These are phyloP conservation scores for Neonectria coccinea DNA, from an alignment of 2,329 filamentous ascomycete species.

Conservation along the genomic window DNA sequence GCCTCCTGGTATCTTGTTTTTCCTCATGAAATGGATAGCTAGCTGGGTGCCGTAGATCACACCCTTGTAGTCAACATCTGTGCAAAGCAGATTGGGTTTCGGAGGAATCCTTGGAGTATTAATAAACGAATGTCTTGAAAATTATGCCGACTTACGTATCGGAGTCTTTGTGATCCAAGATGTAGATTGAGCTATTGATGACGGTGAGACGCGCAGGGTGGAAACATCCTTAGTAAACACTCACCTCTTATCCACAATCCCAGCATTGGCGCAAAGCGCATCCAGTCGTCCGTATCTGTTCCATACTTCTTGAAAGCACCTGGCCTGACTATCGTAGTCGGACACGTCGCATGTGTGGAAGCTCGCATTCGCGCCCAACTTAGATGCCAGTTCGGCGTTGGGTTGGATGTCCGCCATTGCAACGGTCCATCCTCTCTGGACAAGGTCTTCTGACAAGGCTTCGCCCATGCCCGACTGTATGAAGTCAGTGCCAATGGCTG, in stretches of 20 bases:
- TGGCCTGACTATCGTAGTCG: conserved; percentile 58
- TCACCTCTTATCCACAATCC: conserved; percentile 56
- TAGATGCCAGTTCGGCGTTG: conserved; percentile 45
- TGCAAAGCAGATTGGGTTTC: conserved; percentile 57
- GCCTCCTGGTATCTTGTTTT: conserved; percentile 57
- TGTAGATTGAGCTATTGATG: conserved; percentile 55
- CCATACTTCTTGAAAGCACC: conserved; percentile 57
- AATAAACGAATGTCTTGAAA: not conserved
- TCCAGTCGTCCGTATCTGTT: conserved; percentile 59
- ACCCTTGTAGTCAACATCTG: conserved; percentile 64
- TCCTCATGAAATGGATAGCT: conserved; percentile 65
- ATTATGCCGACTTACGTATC: conserved; percentile 21
- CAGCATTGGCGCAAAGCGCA: conserved; percentile 62
- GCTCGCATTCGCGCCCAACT: conserved; percentile 52
- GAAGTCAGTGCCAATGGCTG: not conserved
- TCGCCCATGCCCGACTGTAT: conserved; percentile 60
- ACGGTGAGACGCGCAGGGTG: not conserved
- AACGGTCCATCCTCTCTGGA: conserved; percentile 46
- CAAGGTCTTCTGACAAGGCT: conserved; percentile 51
- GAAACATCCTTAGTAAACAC: not conserved
- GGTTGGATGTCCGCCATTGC: conserved; percentile 54
- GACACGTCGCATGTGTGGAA: conserved; percentile 60
- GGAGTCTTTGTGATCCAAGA: conserved; percentile 42
- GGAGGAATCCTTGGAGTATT: conserved; percentile 50
- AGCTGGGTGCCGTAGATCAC: conserved; percentile 62